Evolutionary conservation across 1,284 basidiomycete species (phyloP).

Genomic region (Melampsora allii-populina): DNA sequence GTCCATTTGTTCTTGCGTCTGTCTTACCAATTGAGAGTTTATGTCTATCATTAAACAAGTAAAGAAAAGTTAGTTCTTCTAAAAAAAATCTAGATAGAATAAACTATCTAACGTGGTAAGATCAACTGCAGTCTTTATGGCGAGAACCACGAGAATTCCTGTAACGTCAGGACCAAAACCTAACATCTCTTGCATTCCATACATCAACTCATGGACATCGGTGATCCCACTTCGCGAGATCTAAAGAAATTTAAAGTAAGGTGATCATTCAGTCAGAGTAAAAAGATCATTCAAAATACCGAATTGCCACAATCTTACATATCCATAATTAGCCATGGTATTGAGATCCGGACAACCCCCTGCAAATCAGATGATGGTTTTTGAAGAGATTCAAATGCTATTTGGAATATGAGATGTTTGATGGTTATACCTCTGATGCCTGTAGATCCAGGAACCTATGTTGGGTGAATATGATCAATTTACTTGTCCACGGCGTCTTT

Average conservation of each 20-base stretch:
- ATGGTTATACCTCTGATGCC: neutral
- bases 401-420: neutral
- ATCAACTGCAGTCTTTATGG: neutral
- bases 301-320: neutral
- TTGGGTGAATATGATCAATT: too few relatives aligned
- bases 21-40: neutral
- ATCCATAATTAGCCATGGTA: neutral
- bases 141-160: neutral
- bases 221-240: constrained; percentile 1
- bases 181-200: neutral
- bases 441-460: neutral
- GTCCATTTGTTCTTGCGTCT: neutral
- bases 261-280: neutral
- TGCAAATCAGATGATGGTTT: neutral
- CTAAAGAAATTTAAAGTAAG: neutral
- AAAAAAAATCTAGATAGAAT: too few relatives aligned
- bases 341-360: neutral
- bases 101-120: neutral
- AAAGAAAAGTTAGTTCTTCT: neutral
- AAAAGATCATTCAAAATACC: neutral
- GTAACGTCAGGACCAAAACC: neutral
- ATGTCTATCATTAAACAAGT: neutral
- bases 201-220: neutral
- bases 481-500: too few relatives aligned
- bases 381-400: neutral